Percentiles rank a stretch among this genome's conserved stretches.
Evolutionary conservation across 257 asterid genomes (phyloP).

Genomic region (Eustoma russellianum): DNA sequence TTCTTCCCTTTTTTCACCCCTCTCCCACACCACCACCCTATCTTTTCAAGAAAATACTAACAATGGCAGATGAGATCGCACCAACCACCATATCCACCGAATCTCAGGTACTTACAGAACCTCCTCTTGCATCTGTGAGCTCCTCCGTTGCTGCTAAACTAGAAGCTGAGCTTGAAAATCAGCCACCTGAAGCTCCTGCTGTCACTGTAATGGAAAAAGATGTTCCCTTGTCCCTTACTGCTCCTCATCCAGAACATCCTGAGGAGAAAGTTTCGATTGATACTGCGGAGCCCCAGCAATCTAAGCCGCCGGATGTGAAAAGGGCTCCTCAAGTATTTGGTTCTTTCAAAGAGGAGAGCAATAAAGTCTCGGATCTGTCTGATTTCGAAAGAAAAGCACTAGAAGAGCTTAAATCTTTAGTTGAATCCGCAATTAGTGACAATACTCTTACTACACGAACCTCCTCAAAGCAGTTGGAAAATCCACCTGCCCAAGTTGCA

Average conservation of each 20-base stretch:
- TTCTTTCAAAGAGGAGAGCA: conserved; percentile 80
- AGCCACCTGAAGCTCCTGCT: conserved; percentile 21
- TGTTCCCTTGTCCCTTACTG: conserved; percentile 26
- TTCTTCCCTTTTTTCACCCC: background rate
- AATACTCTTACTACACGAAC: conserved; percentile 17
- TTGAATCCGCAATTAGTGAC: conserved; percentile 33
- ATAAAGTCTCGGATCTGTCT: conserved; percentile 59
- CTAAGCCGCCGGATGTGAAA: conserved; percentile 21
- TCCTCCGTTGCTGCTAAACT: conserved; percentile 2
- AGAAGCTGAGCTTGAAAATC: conserved; percentile 6
- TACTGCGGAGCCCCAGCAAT: conserved; percentile 8
- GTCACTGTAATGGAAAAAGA: conserved; percentile 36
- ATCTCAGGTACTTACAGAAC: conserved; percentile 15
- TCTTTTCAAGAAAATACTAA: too few relatives aligned
- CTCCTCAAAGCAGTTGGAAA: conserved; percentile 1
- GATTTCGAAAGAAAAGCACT: conserved; percentile 39
- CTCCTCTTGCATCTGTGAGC: conserved; percentile 55
- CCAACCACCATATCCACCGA: conserved; percentile 18
- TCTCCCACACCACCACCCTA: background rate
- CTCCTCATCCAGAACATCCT: conserved; percentile 18
- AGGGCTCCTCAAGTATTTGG: conserved; percentile 38
- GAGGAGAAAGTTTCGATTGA: conserved; percentile 21
- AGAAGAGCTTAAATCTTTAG: conserved; percentile 40
- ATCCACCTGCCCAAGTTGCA: background rate
- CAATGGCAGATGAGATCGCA: conserved; percentile 49